Evolutionary conservation across 306 rosid genomes (phyloP).

Genomic region (Cucumis cinereus): DNA sequence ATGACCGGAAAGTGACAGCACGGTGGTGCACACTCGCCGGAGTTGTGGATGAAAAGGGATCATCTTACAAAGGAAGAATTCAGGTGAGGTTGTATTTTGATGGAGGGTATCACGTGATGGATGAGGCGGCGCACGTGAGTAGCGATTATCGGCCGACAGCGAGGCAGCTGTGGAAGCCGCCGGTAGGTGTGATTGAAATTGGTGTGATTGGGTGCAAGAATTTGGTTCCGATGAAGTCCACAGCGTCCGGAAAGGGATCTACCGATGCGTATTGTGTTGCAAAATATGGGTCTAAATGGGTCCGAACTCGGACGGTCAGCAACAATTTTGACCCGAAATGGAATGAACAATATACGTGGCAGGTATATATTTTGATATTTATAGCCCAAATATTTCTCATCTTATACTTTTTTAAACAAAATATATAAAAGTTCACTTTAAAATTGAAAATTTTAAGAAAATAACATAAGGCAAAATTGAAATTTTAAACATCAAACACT

Average conservation of each 20-base stretch:
- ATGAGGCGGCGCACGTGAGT: conserved; percentile 63
- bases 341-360: conserved; percentile 92
- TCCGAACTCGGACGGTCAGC: conserved; percentile 51
- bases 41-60: conserved; percentile 14
- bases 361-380: conserved; percentile 1
- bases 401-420: no score
- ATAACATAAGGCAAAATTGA: no score
- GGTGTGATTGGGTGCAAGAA: conserved; percentile 63
- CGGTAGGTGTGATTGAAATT: conserved; percentile 58
- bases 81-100: conserved; percentile 67
- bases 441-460: no score
- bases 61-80: conserved; percentile 36
- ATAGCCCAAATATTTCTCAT: no score
- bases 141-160: conserved; percentile 92
- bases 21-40: conserved; percentile 54
- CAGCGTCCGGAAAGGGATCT: conserved; percentile 35
- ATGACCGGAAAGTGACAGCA: conserved; percentile 54
- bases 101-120: conserved; percentile 95
- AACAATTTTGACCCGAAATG: conserved; percentile 76
- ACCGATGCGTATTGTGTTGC: conserved; percentile 77
- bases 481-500: no score
- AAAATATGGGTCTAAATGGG: conserved; percentile 78
- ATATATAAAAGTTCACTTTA: no score
- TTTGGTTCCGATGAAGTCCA: conserved; percentile 52
- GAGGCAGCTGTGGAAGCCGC: conserved; percentile 75